phyloP scores from a whole-genome alignment of 163 green algal genomes.

The Scenedesmus sp. region DNA sequence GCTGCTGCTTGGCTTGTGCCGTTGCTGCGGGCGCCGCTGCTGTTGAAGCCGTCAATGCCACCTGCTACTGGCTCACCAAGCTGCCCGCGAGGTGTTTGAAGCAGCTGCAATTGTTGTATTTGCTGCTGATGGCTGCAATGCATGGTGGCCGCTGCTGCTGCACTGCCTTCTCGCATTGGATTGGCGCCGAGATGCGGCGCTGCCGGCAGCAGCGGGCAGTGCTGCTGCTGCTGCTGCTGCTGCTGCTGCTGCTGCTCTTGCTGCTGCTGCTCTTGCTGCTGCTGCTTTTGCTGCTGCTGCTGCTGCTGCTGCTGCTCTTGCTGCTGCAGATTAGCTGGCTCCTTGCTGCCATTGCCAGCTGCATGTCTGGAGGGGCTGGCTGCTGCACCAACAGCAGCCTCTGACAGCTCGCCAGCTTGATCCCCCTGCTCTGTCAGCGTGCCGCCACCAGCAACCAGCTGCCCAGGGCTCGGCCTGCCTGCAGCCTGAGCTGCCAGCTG shows the following conservation, averaged over 20 bases:
- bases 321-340: background rate
- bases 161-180: background rate
- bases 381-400: background rate
- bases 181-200: background rate
- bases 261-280: background rate
- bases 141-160: background rate
- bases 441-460: too few relatives aligned
- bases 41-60: background rate
- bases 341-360: background rate
- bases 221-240: too few relatives aligned
- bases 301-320: background rate
- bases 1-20: background rate
- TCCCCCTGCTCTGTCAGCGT: background rate
- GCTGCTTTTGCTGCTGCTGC: background rate
- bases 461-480: background rate
- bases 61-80: background rate
- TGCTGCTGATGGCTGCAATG: background rate
- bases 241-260: too few relatives aligned
- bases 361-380: background rate
- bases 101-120: background rate
- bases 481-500: background rate
- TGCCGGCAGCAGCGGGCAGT: too few relatives aligned
- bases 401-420: background rate
- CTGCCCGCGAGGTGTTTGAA: background rate
- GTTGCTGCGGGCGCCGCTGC: background rate